Evolutionary conservation across 164 flowering plant genomes (phyloP).

Genomic region (Kalanchoe fedtschenkoi): DNA sequence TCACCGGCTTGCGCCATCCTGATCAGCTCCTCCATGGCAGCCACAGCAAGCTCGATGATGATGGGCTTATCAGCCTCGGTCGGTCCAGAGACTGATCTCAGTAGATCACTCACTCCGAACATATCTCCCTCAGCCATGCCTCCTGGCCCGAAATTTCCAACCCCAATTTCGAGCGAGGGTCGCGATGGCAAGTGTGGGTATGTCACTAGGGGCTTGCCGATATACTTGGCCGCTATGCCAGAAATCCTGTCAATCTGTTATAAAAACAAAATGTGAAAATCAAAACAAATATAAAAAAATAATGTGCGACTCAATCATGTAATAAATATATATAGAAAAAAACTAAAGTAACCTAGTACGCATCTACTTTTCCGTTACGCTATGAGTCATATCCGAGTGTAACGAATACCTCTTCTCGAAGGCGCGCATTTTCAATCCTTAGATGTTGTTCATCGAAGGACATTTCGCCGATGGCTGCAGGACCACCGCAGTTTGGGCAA

Average conservation of each 20-base stretch:
- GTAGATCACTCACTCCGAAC: constrained; percentile 39
- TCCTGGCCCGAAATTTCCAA: constrained; percentile 32
- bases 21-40: constrained; percentile 66
- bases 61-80: constrained; percentile 54
- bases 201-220: constrained; percentile 58
- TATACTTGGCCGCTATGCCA: constrained; percentile 84
- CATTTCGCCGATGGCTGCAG: constrained; percentile 83
- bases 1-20: constrained; percentile 52
- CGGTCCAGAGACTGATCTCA: constrained; percentile 33
- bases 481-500: constrained; percentile 88
- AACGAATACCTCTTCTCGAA: constrained; percentile 64
- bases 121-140: constrained; percentile 49
- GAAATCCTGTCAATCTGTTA: constrained; percentile 79
- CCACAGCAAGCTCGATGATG: constrained; percentile 66
- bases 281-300: neutral
- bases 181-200: constrained; percentile 17
- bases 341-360: neutral
- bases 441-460: constrained; percentile 86
- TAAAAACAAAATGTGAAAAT: neutral
- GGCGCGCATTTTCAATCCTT: constrained; percentile 72
- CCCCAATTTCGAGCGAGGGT: constrained; percentile 60
- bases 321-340: neutral
- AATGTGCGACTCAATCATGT: neutral
- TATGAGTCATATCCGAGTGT: neutral
- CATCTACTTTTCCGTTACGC: neutral